Evolutionary conservation across 805 yeast genomes (phyloP).

Genomic region (Martiniozyma abietophila): DNA sequence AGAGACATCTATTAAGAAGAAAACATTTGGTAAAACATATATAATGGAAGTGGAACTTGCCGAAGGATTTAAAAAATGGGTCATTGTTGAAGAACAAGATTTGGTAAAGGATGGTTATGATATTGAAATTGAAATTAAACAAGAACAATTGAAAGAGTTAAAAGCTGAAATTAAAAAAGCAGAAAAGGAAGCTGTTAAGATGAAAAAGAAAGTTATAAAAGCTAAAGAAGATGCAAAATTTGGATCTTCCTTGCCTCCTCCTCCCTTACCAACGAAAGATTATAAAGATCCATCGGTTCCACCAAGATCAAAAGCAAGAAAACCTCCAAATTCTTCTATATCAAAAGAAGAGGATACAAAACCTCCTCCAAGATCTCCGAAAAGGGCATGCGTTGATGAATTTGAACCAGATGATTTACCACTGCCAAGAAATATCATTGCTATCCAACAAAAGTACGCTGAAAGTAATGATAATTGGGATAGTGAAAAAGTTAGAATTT

Average conservation of each 20-base stretch:
- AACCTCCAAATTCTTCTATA: neutral
- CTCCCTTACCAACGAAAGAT: slow-evolving; percentile 16
- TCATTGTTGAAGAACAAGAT: slow-evolving; percentile 61
- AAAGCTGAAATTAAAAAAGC: slow-evolving; percentile 22
- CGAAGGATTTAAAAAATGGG: slow-evolving; percentile 70
- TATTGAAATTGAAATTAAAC: slow-evolving; percentile 27
- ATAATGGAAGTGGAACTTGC: slow-evolving; percentile 74
- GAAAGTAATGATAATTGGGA: slow-evolving; percentile 1
- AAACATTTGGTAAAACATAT: slow-evolving; percentile 69
- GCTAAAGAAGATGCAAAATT: slow-evolving; percentile 4
- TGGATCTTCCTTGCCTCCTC: slow-evolving; percentile 7
- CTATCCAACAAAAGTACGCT: slow-evolving; percentile 5
- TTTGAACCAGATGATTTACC: neutral
- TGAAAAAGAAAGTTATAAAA: slow-evolving; percentile 9
- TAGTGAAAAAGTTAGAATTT: slow-evolving; percentile 6
- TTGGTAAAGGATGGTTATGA: slow-evolving; percentile 30
- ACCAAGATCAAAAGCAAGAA: slow-evolving; percentile 4
- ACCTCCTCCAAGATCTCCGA: too few species aligned
- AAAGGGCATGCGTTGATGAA: too few species aligned
- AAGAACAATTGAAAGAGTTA: slow-evolving; percentile 24
- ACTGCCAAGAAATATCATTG: slow-evolving; percentile 1
- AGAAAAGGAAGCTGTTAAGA: slow-evolving; percentile 19
- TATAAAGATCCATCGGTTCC: slow-evolving; percentile 4
- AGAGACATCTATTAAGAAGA: slow-evolving; percentile 54
- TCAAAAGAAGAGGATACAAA: too few species aligned